Base-by-base conservation (phyloP, 306 rosid species). In the Sophora flavescens region DNA sequence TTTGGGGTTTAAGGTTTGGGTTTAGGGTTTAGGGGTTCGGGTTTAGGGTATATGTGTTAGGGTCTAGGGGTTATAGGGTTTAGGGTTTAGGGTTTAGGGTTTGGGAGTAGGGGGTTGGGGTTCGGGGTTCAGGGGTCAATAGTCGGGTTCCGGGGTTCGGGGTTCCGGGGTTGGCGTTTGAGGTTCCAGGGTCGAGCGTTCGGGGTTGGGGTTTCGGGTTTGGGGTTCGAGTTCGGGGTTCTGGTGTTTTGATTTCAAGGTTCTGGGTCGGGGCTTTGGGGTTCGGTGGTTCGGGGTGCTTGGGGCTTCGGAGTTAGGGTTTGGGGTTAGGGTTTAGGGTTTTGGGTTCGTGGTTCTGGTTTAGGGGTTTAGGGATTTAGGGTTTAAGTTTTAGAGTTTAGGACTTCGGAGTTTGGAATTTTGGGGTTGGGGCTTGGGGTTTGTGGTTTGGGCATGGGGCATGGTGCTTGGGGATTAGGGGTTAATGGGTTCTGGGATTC, bases 361-460 rank as follows among this genome's bases (percentile, higher is more conserved):
- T 22, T 22, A 22, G 22, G 22, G 22, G 22, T 22, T 22, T 22
- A 22, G 22, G 22, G 22, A n/a, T 22, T 22, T 5, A 3, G 67
- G 67, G 45, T 61, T 61, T 33, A 35, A 26, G 44, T 47, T 62
- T 62, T 36, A 14, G 18, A 47, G 68, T 62, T 32, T 14, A 15
- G 47, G 68, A 17, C 32, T 62, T 35, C 10, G 26, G 45, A n/a
- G n/a, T n/a, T n/a, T n/a, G n/a, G n/a, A n/a, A n/a, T n/a, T n/a
- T n/a, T n/a, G n/a, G n/a, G n/a, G n/a, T n/a, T n/a, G n/a, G n/a
- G n/a, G n/a, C n/a, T n/a, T n/a, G n/a, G 22, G 22, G 22, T 36
- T 36, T 32, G 2, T 6, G 41, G 5, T 36, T 36, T 4, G 58
- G 58, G 58, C n/a, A n/a, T 51, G 2, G 6, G 58, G 56, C 2